Conservation (phyloP, 2,329 filamentous ascomycete genomes). For the Paramyrothecium sp. region DNA sequence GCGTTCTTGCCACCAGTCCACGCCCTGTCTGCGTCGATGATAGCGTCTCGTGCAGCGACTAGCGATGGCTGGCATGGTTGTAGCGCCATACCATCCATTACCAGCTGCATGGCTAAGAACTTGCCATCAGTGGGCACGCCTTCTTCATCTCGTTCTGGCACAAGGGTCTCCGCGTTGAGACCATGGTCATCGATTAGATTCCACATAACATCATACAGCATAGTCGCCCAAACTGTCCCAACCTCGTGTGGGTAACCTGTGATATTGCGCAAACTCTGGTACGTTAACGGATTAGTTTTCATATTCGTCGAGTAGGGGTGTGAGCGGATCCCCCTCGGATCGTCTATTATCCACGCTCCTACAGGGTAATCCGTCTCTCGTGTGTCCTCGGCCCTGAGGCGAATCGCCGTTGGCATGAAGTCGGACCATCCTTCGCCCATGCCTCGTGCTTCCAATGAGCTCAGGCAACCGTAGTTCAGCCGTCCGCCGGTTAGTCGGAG, state of each 20-base stretch:
- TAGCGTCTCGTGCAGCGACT: slow-evolving; percentile 44
- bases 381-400: slow-evolving; percentile 43
- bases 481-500: slow-evolving; percentile 60
- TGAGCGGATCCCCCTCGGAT: slow-evolving; percentile 42
- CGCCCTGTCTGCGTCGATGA: slow-evolving; percentile 45
- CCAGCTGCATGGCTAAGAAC: slow-evolving; percentile 46
- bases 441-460: slow-evolving; percentile 45
- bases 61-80: slow-evolving; percentile 52
- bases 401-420: slow-evolving; percentile 51
- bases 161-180: slow-evolving; percentile 35
- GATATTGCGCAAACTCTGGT: slow-evolving; percentile 39
- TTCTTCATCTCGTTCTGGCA: slow-evolving; percentile 35
- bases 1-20: slow-evolving; percentile 45
- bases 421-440: slow-evolving; percentile 61
- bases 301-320: slow-evolving; percentile 51
- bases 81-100: slow-evolving; percentile 46
- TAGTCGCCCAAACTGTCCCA: slow-evolving; percentile 51
- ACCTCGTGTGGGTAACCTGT: slow-evolving; percentile 37
- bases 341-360: slow-evolving; percentile 47
- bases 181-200: slow-evolving; percentile 50
- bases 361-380: slow-evolving; percentile 44
- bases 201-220: slow-evolving; percentile 53
- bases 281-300: slow-evolving; percentile 48
- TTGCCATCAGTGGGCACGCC: slow-evolving; percentile 46
- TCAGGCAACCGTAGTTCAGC: slow-evolving; percentile 47